These are phyloP conservation scores for Echinosophora koreensis DNA, from an alignment of 306 rosid genomes.

Conservation along the genomic window DNA sequence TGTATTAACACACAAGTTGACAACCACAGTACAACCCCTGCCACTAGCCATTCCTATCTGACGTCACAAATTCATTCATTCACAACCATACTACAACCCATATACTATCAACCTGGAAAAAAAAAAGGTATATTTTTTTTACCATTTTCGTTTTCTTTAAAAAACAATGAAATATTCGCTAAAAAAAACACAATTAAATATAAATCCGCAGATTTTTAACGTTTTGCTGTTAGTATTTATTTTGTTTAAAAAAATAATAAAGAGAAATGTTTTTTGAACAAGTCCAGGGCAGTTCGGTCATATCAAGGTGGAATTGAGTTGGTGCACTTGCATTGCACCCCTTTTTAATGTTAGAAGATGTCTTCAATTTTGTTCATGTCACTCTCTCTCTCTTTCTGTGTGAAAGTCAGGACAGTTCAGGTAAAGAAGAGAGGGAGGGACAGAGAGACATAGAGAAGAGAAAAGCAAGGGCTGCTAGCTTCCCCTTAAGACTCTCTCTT, in stretches of 20 bases:
- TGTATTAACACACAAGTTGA: too few species aligned
- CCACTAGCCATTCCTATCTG: too few species aligned
- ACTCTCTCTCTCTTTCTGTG: background rate
- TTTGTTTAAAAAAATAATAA: background rate
- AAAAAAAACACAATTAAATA: too few species aligned
- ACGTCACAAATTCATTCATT: too few species aligned
- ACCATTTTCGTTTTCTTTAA: too few species aligned
- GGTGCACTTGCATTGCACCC: background rate
- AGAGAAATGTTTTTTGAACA: conserved; percentile 32
- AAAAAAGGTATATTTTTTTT: background rate
- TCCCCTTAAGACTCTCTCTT: conserved; percentile 44
- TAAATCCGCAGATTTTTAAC: background rate
- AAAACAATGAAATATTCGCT: too few species aligned
- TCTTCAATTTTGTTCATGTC: background rate
- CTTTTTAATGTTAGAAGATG: conserved; percentile 31
- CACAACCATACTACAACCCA: background rate
- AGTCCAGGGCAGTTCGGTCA: conserved; percentile 44
- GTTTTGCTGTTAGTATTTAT: background rate
- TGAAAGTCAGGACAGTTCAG: background rate
- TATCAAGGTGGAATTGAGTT: background rate
- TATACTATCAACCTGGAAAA: background rate
- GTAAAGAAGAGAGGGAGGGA: conserved; percentile 33
- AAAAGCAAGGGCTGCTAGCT: background rate
- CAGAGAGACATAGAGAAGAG: conserved; percentile 19
- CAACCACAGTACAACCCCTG: too few species aligned